Percentiles rank a stretch among this genome's conserved stretches.
Conservation (phyloP, 1,284 basidiomycete genomes). For the Tremellales sp. region DNA sequence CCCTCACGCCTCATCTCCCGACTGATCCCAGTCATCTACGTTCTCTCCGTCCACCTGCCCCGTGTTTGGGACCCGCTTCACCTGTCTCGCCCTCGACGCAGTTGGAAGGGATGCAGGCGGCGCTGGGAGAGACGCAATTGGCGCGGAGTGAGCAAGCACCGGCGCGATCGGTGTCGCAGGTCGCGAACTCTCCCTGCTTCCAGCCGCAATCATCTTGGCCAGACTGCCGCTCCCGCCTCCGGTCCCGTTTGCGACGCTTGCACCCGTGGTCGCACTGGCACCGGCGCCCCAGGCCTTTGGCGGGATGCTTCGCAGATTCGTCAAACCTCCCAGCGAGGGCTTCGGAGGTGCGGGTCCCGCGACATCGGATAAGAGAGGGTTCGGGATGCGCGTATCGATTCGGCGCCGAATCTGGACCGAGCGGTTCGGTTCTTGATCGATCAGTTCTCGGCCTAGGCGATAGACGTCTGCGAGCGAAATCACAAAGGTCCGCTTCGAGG, state of each 20-base stretch:
- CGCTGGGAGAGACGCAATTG: not conserved
- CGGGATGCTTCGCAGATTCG: conserved; percentile 8
- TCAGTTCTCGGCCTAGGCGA: conserved; percentile 72
- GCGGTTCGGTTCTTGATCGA: conserved; percentile 75
- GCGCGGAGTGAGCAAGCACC: not conserved
- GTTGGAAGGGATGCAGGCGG: not conserved
- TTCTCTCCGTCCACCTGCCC: conserved; percentile 1
- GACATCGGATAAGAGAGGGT: conserved; percentile 59
- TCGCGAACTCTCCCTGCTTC: too few relatives aligned
- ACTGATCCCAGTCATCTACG: conserved; percentile 10
- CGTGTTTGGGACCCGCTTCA: too few relatives aligned
- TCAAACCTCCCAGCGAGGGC: conserved; percentile 11
- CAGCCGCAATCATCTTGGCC: too few relatives aligned
- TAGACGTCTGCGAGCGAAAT: conserved; percentile 68
- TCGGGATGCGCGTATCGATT: conserved; percentile 71
- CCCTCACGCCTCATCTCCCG: conserved; percentile 1
- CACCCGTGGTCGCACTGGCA: not conserved
- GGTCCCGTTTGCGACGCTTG: not conserved
- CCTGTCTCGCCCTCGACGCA: not conserved
- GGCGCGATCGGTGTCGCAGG: too few relatives aligned
- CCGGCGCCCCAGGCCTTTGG: not conserved
- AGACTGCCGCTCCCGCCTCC: not conserved
- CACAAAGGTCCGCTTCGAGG: conserved; percentile 71
- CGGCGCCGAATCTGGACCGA: conserved; percentile 73
- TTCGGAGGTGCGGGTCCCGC: conserved; percentile 17